Evolutionary conservation across 2,329 filamentous ascomycete species (phyloP).

Genomic region (Ceratocystis colombiana): DNA sequence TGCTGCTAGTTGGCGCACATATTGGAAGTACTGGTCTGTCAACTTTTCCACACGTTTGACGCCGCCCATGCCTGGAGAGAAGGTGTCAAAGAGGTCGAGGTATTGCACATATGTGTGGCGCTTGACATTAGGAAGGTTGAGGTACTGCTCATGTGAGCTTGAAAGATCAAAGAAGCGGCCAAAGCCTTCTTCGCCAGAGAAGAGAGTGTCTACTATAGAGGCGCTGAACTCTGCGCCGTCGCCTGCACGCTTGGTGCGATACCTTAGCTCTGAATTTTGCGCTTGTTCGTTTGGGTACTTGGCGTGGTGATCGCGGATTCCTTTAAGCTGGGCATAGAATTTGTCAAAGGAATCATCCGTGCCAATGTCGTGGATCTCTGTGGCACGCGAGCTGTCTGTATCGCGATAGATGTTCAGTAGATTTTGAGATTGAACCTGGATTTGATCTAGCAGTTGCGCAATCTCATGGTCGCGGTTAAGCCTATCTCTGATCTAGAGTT

Average conservation of each 20-base stretch:
- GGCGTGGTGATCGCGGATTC: slow-evolving; percentile 78
- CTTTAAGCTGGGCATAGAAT: slow-evolving; percentile 75
- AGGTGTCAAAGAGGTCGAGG: slow-evolving; percentile 80
- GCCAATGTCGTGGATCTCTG: slow-evolving; percentile 75
- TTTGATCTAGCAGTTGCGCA: slow-evolving; percentile 72
- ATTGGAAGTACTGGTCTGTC: slow-evolving; percentile 85
- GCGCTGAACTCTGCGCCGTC: slow-evolving; percentile 42
- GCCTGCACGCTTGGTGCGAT: slow-evolving; percentile 57
- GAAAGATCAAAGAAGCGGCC: slow-evolving; percentile 89
- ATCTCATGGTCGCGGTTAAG: slow-evolving; percentile 89
- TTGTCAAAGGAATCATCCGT: slow-evolving; percentile 79
- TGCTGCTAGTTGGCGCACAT: slow-evolving; percentile 65
- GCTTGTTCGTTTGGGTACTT: slow-evolving; percentile 90
- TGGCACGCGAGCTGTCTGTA: slow-evolving; percentile 56
- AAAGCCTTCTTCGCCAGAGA: slow-evolving; percentile 89
- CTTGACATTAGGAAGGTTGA: slow-evolving; percentile 81
- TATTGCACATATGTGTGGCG: slow-evolving; percentile 86
- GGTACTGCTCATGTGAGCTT: slow-evolving; percentile 70
- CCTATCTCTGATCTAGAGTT: slow-evolving; percentile 66
- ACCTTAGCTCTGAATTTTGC: slow-evolving; percentile 88
- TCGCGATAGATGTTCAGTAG: slow-evolving; percentile 79
- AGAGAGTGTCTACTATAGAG: slow-evolving; percentile 76
- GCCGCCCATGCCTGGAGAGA: slow-evolving; percentile 60
- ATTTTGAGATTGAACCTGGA: slow-evolving; percentile 73
- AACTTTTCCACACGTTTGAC: slow-evolving; percentile 75